Percentiles rank a stretch among this genome's conserved stretches.
Conservation (phyloP, 371 early-diverging fungal genomes). For the Mucor plumbeus region DNA sequence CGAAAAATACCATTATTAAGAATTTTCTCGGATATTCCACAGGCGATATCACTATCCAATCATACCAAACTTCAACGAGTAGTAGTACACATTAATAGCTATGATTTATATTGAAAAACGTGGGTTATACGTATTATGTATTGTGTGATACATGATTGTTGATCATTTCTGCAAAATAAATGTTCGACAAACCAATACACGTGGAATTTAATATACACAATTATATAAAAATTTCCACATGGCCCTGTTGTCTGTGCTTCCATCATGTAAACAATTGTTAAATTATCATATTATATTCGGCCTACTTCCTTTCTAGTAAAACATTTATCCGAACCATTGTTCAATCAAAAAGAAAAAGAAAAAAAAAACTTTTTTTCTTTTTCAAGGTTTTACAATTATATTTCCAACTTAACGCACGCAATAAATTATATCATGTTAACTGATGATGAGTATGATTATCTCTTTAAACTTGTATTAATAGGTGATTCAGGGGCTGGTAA, state of each 20-base stretch:
- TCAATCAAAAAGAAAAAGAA: too few species aligned
- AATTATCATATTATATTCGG: not conserved
- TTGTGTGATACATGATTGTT: not conserved
- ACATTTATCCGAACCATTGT: not conserved
- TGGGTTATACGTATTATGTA: not conserved
- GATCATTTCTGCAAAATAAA: not conserved
- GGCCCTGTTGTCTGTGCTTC: constrained; percentile 1
- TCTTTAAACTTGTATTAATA: constrained; percentile 88
- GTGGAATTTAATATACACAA: not conserved
- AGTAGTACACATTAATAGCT: not conserved
- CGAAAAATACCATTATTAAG: too few species aligned
- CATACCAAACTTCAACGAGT: too few species aligned
- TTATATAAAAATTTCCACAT: not conserved
- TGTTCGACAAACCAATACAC: not conserved
- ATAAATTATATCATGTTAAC: not conserved
- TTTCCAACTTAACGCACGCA: not conserved
- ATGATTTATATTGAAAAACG: not conserved
- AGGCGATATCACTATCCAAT: too few species aligned
- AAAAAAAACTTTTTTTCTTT: too few species aligned
- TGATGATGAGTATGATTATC: constrained; percentile 29
- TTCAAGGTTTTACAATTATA: not conserved
- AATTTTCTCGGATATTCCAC: not conserved
- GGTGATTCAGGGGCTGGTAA: constrained; percentile 99
- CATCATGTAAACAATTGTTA: not conserved
- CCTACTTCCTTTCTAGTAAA: not conserved